Evolutionary conservation across 164 flowering plant species (phyloP).

Genomic region (Chimonanthus salicifolius): DNA sequence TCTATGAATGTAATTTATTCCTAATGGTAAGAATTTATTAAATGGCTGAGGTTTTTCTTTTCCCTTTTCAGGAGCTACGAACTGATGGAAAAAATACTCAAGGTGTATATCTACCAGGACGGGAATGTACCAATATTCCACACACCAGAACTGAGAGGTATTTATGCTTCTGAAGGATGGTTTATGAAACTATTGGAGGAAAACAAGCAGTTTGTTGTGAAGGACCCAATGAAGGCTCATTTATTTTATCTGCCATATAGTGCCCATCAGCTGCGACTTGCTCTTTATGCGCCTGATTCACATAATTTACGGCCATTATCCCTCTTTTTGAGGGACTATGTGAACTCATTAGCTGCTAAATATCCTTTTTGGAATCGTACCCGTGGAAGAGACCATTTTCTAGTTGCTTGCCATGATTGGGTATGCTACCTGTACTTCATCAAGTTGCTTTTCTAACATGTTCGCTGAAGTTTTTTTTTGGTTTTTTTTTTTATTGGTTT

Average conservation of each 20-base stretch:
- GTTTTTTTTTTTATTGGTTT: no score
- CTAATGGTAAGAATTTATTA: background rate
- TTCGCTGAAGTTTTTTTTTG: background rate
- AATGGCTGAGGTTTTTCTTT: background rate
- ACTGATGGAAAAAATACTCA: slow-evolving; percentile 21
- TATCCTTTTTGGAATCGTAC: slow-evolving; percentile 27
- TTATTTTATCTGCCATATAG: slow-evolving; percentile 25
- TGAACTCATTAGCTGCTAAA: slow-evolving; percentile 21
- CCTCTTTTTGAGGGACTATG: slow-evolving; percentile 21
- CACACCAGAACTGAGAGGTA: slow-evolving; percentile 20
- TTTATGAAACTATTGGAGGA: slow-evolving; percentile 22
- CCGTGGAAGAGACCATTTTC: slow-evolving; percentile 22
- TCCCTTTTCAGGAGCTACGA: slow-evolving; percentile 23
- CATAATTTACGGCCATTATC: slow-evolving; percentile 22
- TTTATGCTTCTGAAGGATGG: slow-evolving; percentile 31
- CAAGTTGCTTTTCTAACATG: background rate
- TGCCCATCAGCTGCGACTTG: slow-evolving; percentile 18
- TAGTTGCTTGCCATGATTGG: slow-evolving; percentile 32
- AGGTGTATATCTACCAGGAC: slow-evolving; percentile 21
- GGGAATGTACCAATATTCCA: slow-evolving; percentile 24
- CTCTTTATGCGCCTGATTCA: slow-evolving; percentile 22
- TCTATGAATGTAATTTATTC: background rate
- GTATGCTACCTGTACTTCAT: slow-evolving; percentile 5
- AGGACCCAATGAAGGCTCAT: slow-evolving; percentile 22
- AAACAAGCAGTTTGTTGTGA: slow-evolving; percentile 20